phyloP scores from a whole-genome alignment of 129 eudicot species.

The Arctium lappa region DNA sequence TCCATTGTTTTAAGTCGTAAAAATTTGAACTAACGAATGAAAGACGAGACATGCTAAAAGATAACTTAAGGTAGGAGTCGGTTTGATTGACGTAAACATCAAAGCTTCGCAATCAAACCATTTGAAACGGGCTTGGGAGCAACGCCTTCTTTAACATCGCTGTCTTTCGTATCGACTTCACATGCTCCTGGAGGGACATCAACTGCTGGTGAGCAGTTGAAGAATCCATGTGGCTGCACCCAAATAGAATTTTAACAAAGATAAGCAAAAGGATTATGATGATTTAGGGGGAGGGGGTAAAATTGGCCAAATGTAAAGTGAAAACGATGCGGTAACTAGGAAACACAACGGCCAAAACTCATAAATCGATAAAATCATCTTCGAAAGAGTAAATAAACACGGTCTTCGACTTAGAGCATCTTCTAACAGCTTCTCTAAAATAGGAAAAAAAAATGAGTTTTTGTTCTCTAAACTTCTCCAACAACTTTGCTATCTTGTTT shows the following conservation, averaged over 20 bases:
- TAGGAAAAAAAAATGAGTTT: too few species aligned
- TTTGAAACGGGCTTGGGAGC: slow-evolving; percentile 46
- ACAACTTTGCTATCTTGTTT: too few species aligned
- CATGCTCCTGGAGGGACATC: slow-evolving; percentile 85
- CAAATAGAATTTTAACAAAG: background rate
- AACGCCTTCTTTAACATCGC: slow-evolving; percentile 57
- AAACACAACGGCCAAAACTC: too few species aligned
- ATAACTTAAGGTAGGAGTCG: background rate
- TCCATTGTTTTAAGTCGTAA: background rate
- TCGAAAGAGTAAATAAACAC: too few species aligned
- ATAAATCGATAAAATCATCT: background rate
- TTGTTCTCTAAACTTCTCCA: too few species aligned
- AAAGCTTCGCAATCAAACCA: slow-evolving; percentile 63
- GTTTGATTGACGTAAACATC: slow-evolving; percentile 8
- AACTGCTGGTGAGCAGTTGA: slow-evolving; percentile 80
- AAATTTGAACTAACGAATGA: background rate
- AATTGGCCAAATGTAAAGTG: background rate
- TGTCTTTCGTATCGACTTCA: slow-evolving; percentile 62
- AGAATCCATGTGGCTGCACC: slow-evolving; percentile 86
- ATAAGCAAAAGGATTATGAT: background rate
- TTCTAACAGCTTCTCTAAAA: too few species aligned
- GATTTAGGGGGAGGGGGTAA: background rate
- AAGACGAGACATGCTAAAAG: background rate
- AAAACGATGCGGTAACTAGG: too few species aligned
- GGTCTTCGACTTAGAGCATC: background rate